Evolutionary conservation across 2,329 filamentous ascomycete genomes (phyloP).

Genomic region (Alternaria burnsii): DNA sequence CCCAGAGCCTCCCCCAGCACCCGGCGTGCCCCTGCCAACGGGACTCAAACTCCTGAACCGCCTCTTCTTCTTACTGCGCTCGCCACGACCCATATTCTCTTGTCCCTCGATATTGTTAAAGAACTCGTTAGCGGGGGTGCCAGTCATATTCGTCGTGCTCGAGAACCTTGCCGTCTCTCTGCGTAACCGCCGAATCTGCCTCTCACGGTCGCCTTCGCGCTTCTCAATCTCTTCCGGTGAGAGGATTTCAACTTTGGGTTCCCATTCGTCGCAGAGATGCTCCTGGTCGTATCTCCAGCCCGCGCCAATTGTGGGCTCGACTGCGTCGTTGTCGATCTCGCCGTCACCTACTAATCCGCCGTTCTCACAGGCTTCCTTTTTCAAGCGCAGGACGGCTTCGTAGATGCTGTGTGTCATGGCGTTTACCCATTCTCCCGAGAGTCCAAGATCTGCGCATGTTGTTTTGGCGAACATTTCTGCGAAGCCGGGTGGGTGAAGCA

Average conservation of each 20-base stretch:
- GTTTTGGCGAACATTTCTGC: slow-evolving; percentile 91
- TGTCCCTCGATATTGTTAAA: slow-evolving; percentile 63
- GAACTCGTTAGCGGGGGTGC: slow-evolving; percentile 70
- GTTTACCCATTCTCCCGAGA: slow-evolving; percentile 91
- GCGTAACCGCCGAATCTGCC: slow-evolving; percentile 84
- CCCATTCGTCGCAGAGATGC: slow-evolving; percentile 70
- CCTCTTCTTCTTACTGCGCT: slow-evolving; percentile 94
- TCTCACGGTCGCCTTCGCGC: slow-evolving; percentile 90
- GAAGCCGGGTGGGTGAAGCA: slow-evolving; percentile 88
- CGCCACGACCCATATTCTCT: slow-evolving; percentile 90
- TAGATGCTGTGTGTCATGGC: slow-evolving; percentile 97
- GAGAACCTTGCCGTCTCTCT: slow-evolving; percentile 93
- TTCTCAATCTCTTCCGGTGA: slow-evolving; percentile 98
- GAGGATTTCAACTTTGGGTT: slow-evolving; percentile 65
- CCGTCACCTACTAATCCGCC: slow-evolving; percentile 79
- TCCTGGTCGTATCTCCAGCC: slow-evolving; percentile 97
- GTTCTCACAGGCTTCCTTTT: slow-evolving; percentile 96
- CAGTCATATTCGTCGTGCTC: slow-evolving; percentile 81
- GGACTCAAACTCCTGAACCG: slow-evolving; percentile 90
- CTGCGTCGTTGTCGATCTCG: slow-evolving; percentile 89
- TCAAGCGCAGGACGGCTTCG: slow-evolving; percentile 87
- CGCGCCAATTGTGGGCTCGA: slow-evolving; percentile 75
- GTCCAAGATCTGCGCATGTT: slow-evolving; percentile 89
- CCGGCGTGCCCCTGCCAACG: slow-evolving; percentile 81
- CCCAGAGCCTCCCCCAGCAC: slow-evolving; percentile 64